Evolutionary conservation across 73 alveolate species (phyloP).

Genomic region (Chromera velia): DNA sequence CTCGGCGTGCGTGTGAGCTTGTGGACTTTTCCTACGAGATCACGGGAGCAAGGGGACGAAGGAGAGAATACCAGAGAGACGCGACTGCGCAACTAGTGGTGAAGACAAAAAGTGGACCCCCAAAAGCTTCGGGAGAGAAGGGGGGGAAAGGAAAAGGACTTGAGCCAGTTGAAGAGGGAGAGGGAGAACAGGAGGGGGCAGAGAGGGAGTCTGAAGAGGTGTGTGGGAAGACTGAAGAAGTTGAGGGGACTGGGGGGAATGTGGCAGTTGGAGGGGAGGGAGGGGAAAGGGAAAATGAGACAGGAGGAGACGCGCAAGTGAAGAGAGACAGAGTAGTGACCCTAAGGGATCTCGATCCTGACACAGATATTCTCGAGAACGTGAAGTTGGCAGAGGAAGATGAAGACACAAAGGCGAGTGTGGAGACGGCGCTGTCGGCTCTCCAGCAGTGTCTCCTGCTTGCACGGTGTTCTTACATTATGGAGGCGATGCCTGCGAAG

Average conservation of each 20-base stretch:
- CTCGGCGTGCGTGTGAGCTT: neutral
- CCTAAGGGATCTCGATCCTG: neutral
- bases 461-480: neutral
- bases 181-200: neutral
- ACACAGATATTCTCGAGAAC: neutral
- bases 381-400: neutral
- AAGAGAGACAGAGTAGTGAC: neutral
- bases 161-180: neutral
- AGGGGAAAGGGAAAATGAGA: neutral
- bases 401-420: neutral
- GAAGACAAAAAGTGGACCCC: neutral
- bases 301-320: neutral
- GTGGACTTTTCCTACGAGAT: neutral
- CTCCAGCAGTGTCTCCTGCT: neutral
- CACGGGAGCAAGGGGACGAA: neutral
- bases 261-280: too few species aligned
- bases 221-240: too few species aligned
- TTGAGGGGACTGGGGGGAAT: too few species aligned
- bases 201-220: too few species aligned
- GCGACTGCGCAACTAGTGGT: neutral
- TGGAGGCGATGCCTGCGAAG: neutral
- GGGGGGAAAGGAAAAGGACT: too few species aligned
- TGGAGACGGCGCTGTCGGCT: neutral
- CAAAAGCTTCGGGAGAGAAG: too few species aligned
- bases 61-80: neutral